Conservation (phyloP, 2,329 filamentous ascomycete species). For the Cladophialophora bantiana region DNA sequence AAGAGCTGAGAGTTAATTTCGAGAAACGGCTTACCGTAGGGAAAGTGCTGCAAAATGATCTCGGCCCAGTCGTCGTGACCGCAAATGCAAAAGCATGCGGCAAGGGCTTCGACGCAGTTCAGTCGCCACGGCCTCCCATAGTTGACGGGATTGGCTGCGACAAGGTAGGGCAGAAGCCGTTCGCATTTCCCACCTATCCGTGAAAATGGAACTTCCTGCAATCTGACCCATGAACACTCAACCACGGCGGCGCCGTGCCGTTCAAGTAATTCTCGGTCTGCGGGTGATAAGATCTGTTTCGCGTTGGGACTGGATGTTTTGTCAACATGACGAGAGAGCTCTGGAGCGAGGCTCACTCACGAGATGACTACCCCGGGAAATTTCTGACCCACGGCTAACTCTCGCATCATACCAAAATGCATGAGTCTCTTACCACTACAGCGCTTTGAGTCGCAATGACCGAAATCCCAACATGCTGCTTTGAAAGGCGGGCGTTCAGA, state of each 20-base stretch:
- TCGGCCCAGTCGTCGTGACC: constrained; percentile 90
- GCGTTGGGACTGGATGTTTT: constrained; percentile 72
- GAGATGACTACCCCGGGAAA: constrained; percentile 92
- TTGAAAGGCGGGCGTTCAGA: constrained; percentile 69
- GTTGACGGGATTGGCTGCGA: constrained; percentile 96
- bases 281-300: constrained; percentile 81
- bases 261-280: constrained; percentile 81
- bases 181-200: constrained; percentile 94
- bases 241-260: constrained; percentile 93
- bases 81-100: constrained; percentile 91
- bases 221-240: constrained; percentile 95
- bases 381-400: constrained; percentile 88
- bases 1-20: constrained; percentile 87
- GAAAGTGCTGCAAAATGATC: constrained; percentile 81
- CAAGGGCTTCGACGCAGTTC: constrained; percentile 95
- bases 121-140: constrained; percentile 94
- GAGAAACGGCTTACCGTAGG: constrained; percentile 86
- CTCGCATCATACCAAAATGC: constrained; percentile 89
- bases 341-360: constrained; percentile 45
- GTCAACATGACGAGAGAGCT: constrained; percentile 10
- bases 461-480: constrained; percentile 96
- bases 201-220: constrained; percentile 87
- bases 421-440: constrained; percentile 97
- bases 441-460: constrained; percentile 95
- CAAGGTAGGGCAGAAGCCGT: constrained; percentile 87